These are phyloP conservation scores for Colletotrichum viniferum DNA, from an alignment of 2,329 filamentous ascomycete species.

Conservation along the genomic window DNA sequence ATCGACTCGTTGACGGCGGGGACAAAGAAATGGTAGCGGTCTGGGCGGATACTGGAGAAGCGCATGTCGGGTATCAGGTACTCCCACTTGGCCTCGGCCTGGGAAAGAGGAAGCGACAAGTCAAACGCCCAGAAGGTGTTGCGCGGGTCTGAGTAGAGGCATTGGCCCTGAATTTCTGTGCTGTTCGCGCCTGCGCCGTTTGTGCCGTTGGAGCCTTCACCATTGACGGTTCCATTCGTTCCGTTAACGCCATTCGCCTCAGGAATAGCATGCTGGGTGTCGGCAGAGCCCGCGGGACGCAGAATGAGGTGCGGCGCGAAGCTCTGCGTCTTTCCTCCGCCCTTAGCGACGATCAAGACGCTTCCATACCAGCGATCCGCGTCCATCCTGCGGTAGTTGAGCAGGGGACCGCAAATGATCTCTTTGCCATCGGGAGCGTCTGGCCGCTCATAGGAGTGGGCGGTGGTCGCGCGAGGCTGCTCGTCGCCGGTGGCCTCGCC, in stretches of 20 bases:
- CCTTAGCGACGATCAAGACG: conserved; percentile 80
- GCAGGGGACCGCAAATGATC: conserved; percentile 72
- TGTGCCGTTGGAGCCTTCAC: conserved; percentile 32
- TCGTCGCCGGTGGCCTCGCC: conserved; percentile 35
- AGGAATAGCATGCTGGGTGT: conserved; percentile 11
- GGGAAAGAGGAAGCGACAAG: conserved; percentile 75
- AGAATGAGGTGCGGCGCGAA: conserved; percentile 63
- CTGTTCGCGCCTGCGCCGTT: not conserved
- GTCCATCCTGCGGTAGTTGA: conserved; percentile 81
- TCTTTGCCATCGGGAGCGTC: conserved; percentile 54
- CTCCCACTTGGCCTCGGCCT: conserved; percentile 75
- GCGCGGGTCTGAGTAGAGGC: conserved; percentile 68
- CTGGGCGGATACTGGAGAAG: conserved; percentile 62
- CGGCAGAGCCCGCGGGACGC: conserved; percentile 43
- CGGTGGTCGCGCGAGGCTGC: conserved; percentile 17
- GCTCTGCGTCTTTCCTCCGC: conserved; percentile 66
- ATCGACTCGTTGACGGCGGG: conserved; percentile 85
- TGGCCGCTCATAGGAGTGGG: conserved; percentile 12
- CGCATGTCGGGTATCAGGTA: conserved; percentile 74
- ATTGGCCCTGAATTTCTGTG: conserved; percentile 50
- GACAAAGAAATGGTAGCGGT: conserved; percentile 78
- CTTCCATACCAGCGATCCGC: conserved; percentile 79
- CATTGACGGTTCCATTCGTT: conserved; percentile 34
- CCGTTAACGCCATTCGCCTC: conserved; percentile 32
- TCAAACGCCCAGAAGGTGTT: conserved; percentile 95